phyloP scores from a whole-genome alignment of 257 asterid species.

The Petrea volubilis region DNA sequence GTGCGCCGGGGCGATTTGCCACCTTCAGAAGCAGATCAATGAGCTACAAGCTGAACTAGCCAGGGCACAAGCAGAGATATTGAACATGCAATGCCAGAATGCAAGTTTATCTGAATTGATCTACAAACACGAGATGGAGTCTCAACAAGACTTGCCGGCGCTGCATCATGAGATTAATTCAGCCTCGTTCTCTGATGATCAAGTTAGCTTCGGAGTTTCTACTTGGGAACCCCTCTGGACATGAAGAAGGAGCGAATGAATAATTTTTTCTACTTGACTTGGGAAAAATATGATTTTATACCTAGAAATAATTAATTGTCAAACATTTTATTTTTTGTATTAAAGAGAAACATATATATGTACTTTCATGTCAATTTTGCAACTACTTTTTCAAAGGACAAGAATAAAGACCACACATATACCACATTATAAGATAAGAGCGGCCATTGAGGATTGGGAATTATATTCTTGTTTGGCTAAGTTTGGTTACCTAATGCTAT shows the following conservation, averaged over 20 bases:
- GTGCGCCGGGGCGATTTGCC: constrained; percentile 63
- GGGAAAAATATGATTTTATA: too few species aligned
- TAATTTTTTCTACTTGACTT: too few species aligned
- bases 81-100: constrained; percentile 61
- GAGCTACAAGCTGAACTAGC: constrained; percentile 70
- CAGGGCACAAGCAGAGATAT: constrained; percentile 54
- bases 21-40: constrained; percentile 52
- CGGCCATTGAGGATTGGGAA: neutral
- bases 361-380: neutral
- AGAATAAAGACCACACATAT: neutral
- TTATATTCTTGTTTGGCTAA: neutral
- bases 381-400: neutral
- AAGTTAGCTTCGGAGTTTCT: constrained; percentile 10
- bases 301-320: too few species aligned
- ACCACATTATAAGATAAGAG: neutral
- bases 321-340: too few species aligned
- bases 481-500: constrained; percentile 20
- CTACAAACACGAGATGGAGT: neutral
- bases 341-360: too few species aligned
- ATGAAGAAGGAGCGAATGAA: neutral
- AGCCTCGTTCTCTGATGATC: constrained; percentile 24
- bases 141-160: too few species aligned
- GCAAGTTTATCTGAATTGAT: constrained; percentile 18
- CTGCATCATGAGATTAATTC: neutral
- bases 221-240: constrained; percentile 37